Conservation (phyloP, 2,329 filamentous ascomycete species). For the Penicillium palitans region DNA sequence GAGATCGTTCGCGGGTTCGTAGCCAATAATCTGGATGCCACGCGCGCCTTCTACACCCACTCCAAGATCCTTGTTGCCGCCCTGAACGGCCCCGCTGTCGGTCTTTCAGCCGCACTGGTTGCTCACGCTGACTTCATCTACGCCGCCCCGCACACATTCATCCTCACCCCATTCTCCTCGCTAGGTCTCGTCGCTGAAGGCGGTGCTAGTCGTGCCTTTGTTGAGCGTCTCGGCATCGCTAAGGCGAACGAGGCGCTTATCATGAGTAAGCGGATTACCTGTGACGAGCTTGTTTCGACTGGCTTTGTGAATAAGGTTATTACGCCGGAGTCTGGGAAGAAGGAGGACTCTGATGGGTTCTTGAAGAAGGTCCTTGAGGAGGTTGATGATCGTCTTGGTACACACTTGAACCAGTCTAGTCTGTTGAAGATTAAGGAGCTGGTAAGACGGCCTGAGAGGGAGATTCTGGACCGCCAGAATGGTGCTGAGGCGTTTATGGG, state of each 20-base stretch:
- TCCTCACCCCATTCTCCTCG: slow-evolving; percentile 88
- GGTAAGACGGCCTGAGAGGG: slow-evolving; percentile 71
- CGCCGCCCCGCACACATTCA: slow-evolving; percentile 73
- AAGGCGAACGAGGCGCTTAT: slow-evolving; percentile 92
- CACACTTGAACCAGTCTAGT: slow-evolving; percentile 76
- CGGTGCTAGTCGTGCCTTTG: slow-evolving; percentile 74
- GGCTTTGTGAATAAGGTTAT: slow-evolving; percentile 90
- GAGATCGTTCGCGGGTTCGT: slow-evolving; percentile 72
- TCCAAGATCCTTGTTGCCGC: slow-evolving; percentile 90
- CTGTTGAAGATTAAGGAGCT: slow-evolving; percentile 81
- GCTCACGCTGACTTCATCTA: slow-evolving; percentile 93
- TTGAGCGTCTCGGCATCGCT: slow-evolving; percentile 73
- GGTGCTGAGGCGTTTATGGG: slow-evolving; percentile 84
- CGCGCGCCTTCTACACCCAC: slow-evolving; percentile 87
- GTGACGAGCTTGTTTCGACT: slow-evolving; percentile 69
- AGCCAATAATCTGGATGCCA: slow-evolving; percentile 83
- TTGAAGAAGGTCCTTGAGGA: slow-evolving; percentile 70
- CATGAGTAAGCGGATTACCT: slow-evolving; percentile 76
- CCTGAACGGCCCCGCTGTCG: slow-evolving; percentile 88
- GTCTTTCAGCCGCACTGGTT: slow-evolving; percentile 79
- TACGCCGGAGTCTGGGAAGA: slow-evolving; percentile 52
- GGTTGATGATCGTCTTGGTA: slow-evolving; percentile 76
- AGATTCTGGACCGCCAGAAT: slow-evolving; percentile 73
- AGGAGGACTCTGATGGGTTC: slow-evolving; percentile 69
- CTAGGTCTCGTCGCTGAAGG: slow-evolving; percentile 90